Base-by-base conservation (phyloP, 495 filamentous ascomycete genomes). In the Melanomma pulvis-pyrius region DNA sequence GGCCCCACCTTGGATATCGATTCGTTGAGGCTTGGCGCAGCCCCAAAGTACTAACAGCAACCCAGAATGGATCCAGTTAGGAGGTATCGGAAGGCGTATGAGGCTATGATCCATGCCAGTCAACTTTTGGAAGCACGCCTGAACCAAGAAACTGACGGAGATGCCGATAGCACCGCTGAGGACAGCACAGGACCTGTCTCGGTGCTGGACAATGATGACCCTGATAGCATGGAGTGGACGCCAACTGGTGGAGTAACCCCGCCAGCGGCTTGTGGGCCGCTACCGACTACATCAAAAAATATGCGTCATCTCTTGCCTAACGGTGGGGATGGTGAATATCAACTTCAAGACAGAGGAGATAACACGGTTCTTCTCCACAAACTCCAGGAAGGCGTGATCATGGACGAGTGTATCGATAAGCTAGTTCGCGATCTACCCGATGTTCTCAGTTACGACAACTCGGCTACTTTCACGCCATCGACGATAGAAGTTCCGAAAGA, bases 401-500 rank as follows among this genome's bases (percentile, higher is more conserved):
- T 71, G 64, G 69, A 71, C 25, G 57, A 73, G 39, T 67, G 59
- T 54, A 67, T 72, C 24, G 62, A 69, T n/a, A 72, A 63, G 47
- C 66, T 72, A 25, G 66, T 72, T 24, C 57, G 63, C 28, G 66
- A 63, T 7, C 39, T 69, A 21, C 69, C 70, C 12, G 61, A 69
- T 60, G 56, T 72, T n/a, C 28, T 71, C 8, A 69, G 39, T 34
- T 67, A 72, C 36, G 65, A 72, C 21, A 60, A 68, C 22, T 62
- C 70, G 13, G 44, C 57, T 0, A 63, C 61, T 13, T 71, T 71
- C 49, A 72, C 61, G 7, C 70, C 70, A 8, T 69, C 62, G 13
- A 71, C 65, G 24, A 67, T 72, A n/a, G 70, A 72, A 30, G 66
- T 72, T 0, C 70, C 70, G 0, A 72, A 63, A 51, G 72, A 71